phyloP scores from a whole-genome alignment of 1,284 basidiomycete genomes.

The Inonotus obliquus region DNA sequence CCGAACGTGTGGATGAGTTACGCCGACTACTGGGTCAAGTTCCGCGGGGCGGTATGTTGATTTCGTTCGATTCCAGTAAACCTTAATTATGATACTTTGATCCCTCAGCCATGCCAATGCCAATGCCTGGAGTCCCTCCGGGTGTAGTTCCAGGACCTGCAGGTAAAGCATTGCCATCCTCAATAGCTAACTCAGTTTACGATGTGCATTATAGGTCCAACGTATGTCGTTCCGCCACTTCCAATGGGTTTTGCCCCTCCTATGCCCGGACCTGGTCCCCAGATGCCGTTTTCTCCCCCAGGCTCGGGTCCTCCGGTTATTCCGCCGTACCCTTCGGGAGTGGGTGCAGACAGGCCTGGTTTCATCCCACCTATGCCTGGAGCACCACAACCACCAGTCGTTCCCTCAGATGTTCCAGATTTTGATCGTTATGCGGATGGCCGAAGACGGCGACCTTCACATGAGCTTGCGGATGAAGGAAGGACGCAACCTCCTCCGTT shows the following conservation, averaged over 20 bases:
- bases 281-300: neutral
- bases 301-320: slow-evolving; percentile 8
- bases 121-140: neutral
- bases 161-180: neutral
- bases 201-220: slow-evolving; percentile 6
- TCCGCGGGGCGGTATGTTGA: slow-evolving; percentile 24
- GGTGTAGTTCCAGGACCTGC: slow-evolving; percentile 7
- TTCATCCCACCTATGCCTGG: slow-evolving; percentile 12
- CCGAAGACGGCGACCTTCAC: too few species aligned
- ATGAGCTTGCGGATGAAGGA: neutral
- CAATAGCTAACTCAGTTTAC: neutral
- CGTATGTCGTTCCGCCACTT: slow-evolving; percentile 15
- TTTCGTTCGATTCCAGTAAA: neutral
- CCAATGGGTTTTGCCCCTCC: neutral
- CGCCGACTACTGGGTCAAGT: slow-evolving; percentile 42
- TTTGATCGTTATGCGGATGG: too few species aligned
- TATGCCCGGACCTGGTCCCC: neutral
- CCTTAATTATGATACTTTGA: neutral
- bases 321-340: slow-evolving; percentile 4
- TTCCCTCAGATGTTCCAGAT: neutral
- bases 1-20: slow-evolving; percentile 53
- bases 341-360: neutral
- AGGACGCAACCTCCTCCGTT: slow-evolving; percentile 5
- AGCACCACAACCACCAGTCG: neutral
- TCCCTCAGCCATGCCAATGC: neutral